Conservation (phyloP, 2,329 filamentous ascomycete species). For the Botrytis hyacinthi region DNA sequence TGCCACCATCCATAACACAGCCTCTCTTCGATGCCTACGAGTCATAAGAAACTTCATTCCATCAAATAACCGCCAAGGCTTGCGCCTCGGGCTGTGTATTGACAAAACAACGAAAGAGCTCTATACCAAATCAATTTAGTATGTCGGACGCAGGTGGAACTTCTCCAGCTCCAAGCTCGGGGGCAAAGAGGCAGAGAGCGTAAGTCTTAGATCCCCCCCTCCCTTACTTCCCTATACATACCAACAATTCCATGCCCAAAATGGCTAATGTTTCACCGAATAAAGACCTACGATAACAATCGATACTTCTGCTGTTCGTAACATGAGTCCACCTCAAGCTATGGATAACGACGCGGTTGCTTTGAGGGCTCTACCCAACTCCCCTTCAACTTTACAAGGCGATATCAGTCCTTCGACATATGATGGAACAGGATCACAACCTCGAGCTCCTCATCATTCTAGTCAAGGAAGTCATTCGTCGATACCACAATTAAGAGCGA, state of each 20-base stretch:
- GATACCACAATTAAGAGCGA: constrained; percentile 49
- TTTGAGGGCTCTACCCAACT: constrained; percentile 40
- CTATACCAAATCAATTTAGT: constrained; percentile 15
- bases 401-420: constrained; percentile 40
- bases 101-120: constrained; percentile 25
- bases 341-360: constrained; percentile 38
- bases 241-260: constrained; percentile 21
- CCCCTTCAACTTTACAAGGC: constrained; percentile 37
- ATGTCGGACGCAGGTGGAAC: constrained; percentile 31
- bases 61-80: constrained; percentile 31
- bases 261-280: constrained; percentile 10
- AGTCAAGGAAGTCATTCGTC: constrained; percentile 36
- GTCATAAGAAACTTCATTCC: constrained; percentile 20
- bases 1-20: constrained; percentile 23
- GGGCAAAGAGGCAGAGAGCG: constrained; percentile 39
- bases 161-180: constrained; percentile 32
- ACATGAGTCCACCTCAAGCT: constrained; percentile 34
- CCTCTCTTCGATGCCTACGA: constrained; percentile 32
- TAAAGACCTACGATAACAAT: constrained; percentile 53
- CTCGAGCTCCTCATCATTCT: constrained; percentile 31
- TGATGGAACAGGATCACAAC: constrained; percentile 33
- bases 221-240: constrained; percentile 27
- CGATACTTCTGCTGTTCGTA: constrained; percentile 53
- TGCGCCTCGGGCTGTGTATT: constrained; percentile 34
- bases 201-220: constrained; percentile 29